Percentiles rank a stretch among this genome's conserved stretches.
These are phyloP conservation scores for Kwoniella heveanensis DNA, from an alignment of 768 basidiomycete species.

Conservation along the genomic window DNA sequence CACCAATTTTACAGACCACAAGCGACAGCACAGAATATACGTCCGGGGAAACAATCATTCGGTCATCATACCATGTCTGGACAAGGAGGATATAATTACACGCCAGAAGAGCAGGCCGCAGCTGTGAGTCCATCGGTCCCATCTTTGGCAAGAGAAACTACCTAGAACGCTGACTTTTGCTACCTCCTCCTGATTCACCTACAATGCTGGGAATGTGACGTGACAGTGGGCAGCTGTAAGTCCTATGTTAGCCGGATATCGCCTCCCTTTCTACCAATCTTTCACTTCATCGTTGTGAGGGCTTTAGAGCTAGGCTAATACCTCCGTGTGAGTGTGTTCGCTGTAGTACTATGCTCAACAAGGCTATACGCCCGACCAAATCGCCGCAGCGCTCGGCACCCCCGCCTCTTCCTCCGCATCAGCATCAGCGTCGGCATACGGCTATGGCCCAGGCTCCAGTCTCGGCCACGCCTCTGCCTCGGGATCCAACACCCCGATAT, in stretches of 20 bases:
- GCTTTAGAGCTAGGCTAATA: too few relatives aligned
- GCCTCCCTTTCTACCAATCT: too few relatives aligned
- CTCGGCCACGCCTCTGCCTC: background rate
- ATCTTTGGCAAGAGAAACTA: too few relatives aligned
- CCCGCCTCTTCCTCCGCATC: slow-evolving; percentile 16
- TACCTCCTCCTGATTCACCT: background rate
- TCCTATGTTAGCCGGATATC: too few relatives aligned
- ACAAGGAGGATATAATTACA: slow-evolving; percentile 32
- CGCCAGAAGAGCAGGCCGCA: slow-evolving; percentile 49
- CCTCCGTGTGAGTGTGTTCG: background rate
- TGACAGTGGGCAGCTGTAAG: slow-evolving; percentile 54
- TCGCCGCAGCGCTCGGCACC: slow-evolving; percentile 28
- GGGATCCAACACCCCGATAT: background rate
- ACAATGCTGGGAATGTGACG: background rate
- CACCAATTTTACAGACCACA: too few relatives aligned
- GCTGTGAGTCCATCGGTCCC: slow-evolving; percentile 40
- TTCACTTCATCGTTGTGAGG: too few relatives aligned
- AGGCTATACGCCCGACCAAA: slow-evolving; percentile 44
- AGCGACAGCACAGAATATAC: background rate
- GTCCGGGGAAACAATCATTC: too few relatives aligned
- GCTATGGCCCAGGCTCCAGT: slow-evolving; percentile 7
- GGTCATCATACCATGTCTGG: slow-evolving; percentile 36
- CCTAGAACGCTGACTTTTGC: too few relatives aligned
- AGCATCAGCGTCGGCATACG: slow-evolving; percentile 20
- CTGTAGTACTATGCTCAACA: slow-evolving; percentile 52